Conservation (phyloP, 2,329 filamentous ascomycete genomes). For the Arthrobotrys musiformis region DNA sequence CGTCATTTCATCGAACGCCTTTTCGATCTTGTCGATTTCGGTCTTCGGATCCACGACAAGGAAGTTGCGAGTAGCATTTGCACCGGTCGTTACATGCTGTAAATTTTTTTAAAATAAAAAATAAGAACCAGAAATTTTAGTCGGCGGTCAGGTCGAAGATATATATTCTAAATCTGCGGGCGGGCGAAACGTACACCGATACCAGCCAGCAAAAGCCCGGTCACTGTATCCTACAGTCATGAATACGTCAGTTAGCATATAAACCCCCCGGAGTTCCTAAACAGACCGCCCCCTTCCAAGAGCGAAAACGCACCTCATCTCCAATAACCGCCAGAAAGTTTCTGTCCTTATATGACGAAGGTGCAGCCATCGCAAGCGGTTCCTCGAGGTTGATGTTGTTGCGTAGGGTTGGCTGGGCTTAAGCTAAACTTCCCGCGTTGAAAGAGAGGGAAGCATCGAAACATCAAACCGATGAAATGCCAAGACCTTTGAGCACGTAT, state of each 20-base stretch:
- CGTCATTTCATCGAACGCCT: conserved; percentile 85
- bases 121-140: too few species aligned
- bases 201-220: conserved; percentile 91
- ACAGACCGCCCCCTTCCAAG: not conserved
- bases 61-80: conserved; percentile 96
- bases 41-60: conserved; percentile 96
- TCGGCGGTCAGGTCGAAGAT: not conserved
- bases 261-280: too few species aligned
- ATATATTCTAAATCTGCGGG: not conserved
- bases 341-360: conserved; percentile 75
- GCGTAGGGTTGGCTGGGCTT: not conserved
- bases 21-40: conserved; percentile 85
- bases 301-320: conserved; percentile 76
- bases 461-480: conserved; percentile 16
- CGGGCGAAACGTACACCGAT: conserved; percentile 76
- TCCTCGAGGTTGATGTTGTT: conserved; percentile 24
- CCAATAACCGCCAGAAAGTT: conserved; percentile 98
- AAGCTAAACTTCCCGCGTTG: not conserved
- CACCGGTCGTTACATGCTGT: conserved; percentile 88
- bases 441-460: conserved; percentile 10
- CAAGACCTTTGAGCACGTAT: conserved; percentile 13
- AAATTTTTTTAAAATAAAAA: too few species aligned
- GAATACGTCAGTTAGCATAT: conserved; percentile 1
- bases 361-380: conserved; percentile 44
- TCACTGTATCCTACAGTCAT: conserved; percentile 86